phyloP scores from a whole-genome alignment of 2,329 filamentous ascomycete genomes.

The Apiospora phragmitis region DNA sequence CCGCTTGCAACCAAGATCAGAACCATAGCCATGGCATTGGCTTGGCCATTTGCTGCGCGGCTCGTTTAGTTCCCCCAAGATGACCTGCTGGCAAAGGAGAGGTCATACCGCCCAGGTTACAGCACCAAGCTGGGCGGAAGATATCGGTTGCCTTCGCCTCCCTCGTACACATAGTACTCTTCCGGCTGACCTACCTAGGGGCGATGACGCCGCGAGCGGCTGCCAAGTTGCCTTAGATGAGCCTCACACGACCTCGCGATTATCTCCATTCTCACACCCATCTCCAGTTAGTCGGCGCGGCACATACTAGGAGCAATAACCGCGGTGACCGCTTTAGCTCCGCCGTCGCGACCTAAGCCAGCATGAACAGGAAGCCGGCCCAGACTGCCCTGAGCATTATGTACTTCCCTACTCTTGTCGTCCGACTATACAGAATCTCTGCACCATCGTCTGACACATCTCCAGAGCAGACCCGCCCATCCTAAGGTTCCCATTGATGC shows the following conservation, averaged over 20 bases:
- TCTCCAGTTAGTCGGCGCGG: slow-evolving; percentile 41
- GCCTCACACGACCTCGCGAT: slow-evolving; percentile 27
- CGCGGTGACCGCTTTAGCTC: slow-evolving; percentile 44
- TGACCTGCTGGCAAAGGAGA: slow-evolving; percentile 26
- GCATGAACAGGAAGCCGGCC: slow-evolving; percentile 43
- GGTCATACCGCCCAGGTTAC: slow-evolving; percentile 24
- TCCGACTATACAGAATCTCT: no score
- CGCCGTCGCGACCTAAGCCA: slow-evolving; percentile 44
- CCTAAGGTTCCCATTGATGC: slow-evolving; percentile 35
- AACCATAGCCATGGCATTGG: slow-evolving; percentile 30
- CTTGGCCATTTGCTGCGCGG: no score
- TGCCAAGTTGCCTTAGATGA: slow-evolving; percentile 15
- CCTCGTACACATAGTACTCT: background rate
- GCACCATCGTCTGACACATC: no score
- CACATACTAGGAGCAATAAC: slow-evolving; percentile 44
- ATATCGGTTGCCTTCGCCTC: slow-evolving; percentile 40
- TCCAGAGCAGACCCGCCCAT: slow-evolving; percentile 42
- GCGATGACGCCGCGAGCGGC: background rate
- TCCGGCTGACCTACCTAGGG: background rate
- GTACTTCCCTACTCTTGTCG: no score
- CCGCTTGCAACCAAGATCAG: no score
- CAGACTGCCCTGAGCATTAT: no score
- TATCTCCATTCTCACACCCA: slow-evolving; percentile 29
- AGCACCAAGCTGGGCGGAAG: slow-evolving; percentile 34
- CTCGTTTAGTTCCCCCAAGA: slow-evolving; percentile 35